Base-by-base conservation (phyloP, 148 eudicot species). In the Camellia japonica region DNA sequence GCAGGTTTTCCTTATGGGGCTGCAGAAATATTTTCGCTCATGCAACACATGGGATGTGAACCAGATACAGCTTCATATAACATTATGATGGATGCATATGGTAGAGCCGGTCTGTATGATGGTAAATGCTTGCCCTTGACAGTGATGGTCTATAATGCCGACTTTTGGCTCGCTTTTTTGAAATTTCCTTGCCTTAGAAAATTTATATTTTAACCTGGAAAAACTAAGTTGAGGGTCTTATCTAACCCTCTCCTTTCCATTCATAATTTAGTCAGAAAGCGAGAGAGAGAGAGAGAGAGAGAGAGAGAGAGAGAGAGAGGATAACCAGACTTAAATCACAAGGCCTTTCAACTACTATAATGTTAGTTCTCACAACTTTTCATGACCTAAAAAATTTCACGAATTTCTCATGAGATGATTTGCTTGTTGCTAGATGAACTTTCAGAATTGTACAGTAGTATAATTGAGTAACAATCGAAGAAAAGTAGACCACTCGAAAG, bases 41-140 rank as follows among this genome's bases (percentile, higher is more conserved):
- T 94, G 98, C 90, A 88, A 78, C 93, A 90, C 81, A 94, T 94
- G 98, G 97, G 91, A 18, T 89, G 92, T 73, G 97, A 94, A 79
- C 96, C 98, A 52, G 98, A 92, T 74, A 86, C 84, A 87, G 98
- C 94, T 52, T 94, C 98, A 56, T 92, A 85, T 73, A 94, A 94
- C 54, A 94, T 94, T 20, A 92, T 94, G 97, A 88, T 94, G 66
- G 98, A 94, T 87, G 97, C 98, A 30, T 94, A 91, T 80, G 97
- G 98, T 51, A 92, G 93, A 90, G 92, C 92, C 68, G 94, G 98
- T 82, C 90, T 92, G 59, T 85, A 89, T 78, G 87, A 88, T 54
- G 96, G 96, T 90, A 86, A 76, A 10, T 0, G 56, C 62, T 59
- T 77, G 7, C 75, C 59, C 62, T 46, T 38, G 13, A 73, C 51